Percentiles rank a stretch among this genome's conserved stretches.
Conservation (phyloP, 1,284 basidiomycete species). For the Xerocomus alliaceus region DNA sequence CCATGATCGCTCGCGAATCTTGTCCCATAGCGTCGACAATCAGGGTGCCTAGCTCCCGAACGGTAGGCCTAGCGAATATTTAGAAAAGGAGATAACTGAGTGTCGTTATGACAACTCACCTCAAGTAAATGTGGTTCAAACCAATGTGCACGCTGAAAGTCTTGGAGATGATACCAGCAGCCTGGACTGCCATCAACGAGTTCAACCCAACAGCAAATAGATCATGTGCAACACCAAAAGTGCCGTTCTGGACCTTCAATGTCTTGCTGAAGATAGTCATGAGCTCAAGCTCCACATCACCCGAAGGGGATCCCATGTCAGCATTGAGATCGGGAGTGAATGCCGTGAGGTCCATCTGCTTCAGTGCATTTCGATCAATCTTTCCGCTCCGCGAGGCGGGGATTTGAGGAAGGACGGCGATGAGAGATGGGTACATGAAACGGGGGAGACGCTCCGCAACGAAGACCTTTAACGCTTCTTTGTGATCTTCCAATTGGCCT, state of each 20-base stretch:
- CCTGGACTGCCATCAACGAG: conserved; percentile 41
- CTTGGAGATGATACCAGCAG: conserved; percentile 37
- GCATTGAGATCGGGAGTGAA: conserved; percentile 29
- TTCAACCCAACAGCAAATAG: conserved; percentile 39
- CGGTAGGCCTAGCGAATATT: conserved; percentile 26
- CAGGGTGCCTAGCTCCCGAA: conserved; percentile 33
- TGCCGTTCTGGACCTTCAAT: conserved; percentile 26
- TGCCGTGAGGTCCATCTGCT: conserved; percentile 34
- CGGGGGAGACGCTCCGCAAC: conserved; percentile 38
- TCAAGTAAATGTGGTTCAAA: conserved; percentile 38
- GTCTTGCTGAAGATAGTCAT: conserved; percentile 34
- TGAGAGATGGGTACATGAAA: conserved; percentile 41
- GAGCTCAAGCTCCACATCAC: conserved; percentile 37
- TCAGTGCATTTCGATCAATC: conserved; percentile 37
- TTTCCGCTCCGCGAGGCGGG: conserved; percentile 36
- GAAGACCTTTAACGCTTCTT: conserved; percentile 35
- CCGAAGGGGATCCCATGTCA: conserved; percentile 34
- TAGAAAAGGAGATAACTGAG: background rate
- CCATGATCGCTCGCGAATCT: conserved; percentile 34
- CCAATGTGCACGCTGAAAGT: conserved; percentile 40
- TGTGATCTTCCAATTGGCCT: conserved; percentile 31
- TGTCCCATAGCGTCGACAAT: conserved; percentile 39
- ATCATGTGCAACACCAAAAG: conserved; percentile 38
- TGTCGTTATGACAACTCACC: conserved; percentile 20
- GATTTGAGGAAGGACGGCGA: conserved; percentile 33